Conservation (phyloP, 345 rosid genomes). For the Brassica rapa region DNA sequence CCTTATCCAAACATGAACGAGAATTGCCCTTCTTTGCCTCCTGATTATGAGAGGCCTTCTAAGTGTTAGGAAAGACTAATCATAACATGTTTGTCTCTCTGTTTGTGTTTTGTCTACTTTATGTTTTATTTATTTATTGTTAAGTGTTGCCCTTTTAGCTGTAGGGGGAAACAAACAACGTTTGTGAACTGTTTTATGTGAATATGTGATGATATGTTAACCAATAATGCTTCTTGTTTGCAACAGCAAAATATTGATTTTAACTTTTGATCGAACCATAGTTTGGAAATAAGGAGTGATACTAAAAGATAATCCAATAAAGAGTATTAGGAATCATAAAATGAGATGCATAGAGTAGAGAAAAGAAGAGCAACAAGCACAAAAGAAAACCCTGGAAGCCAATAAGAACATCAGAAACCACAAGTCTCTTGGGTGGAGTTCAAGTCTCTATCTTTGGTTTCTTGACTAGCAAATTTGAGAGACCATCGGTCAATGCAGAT, state of each 20-base stretch:
- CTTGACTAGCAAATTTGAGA: not conserved
- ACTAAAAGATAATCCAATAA: not conserved
- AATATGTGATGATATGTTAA: slow-evolving; percentile 17
- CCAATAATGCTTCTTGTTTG: not conserved
- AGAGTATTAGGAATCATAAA: not conserved
- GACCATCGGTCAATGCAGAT: slow-evolving; percentile 14
- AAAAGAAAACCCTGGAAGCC: not conserved
- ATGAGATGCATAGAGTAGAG: not conserved
- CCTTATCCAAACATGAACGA: slow-evolving; percentile 91
- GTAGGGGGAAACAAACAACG: slow-evolving; percentile 16
- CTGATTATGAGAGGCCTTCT: slow-evolving; percentile 69
- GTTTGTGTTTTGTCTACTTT: slow-evolving; percentile 9
- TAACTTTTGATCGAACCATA: not conserved
- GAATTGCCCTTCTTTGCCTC: slow-evolving; percentile 93
- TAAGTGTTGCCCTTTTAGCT: slow-evolving; percentile 17
- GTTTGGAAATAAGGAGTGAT: not conserved
- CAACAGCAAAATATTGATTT: not conserved
- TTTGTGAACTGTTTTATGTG: slow-evolving; percentile 9
- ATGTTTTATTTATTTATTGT: not conserved
- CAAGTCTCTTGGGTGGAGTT: not conserved
- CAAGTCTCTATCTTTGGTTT: slow-evolving; percentile 1
- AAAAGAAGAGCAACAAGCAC: not conserved
- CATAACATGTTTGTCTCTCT: slow-evolving; percentile 2
- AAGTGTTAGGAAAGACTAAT: slow-evolving; percentile 48
- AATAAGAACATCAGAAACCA: not conserved